These are phyloP conservation scores for Gossypium aridum DNA, from an alignment of 441 rosid species.

Conservation along the genomic window DNA sequence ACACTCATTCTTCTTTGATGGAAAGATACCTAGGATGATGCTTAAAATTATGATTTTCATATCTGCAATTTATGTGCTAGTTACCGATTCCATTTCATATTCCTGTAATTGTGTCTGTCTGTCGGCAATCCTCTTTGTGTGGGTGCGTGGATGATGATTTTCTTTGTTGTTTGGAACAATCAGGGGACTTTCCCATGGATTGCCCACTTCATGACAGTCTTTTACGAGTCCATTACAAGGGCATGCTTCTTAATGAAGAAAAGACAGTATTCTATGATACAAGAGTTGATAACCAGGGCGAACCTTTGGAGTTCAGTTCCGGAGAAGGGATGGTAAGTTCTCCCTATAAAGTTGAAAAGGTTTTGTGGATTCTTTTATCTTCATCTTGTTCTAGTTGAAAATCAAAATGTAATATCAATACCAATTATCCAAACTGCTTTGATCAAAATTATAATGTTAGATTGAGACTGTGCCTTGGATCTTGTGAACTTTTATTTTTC, in stretches of 20 bases:
- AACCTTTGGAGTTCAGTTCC: conserved; percentile 89
- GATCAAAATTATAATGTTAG: neutral
- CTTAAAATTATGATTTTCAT: neutral
- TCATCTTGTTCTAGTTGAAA: neutral
- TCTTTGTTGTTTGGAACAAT: conserved; percentile 7
- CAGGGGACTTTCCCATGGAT: conserved; percentile 98
- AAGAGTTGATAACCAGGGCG: conserved; percentile 62
- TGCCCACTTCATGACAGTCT: conserved; percentile 98
- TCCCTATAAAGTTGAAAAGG: conserved; percentile 1
- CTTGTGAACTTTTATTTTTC: conserved; percentile 4
- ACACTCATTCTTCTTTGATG: neutral
- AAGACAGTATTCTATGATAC: conserved; percentile 77
- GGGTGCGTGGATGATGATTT: conserved; percentile 7
- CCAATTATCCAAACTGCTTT: neutral
- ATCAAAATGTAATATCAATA: neutral
- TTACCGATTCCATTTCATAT: neutral
- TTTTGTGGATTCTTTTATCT: neutral
- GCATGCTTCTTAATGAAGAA: conserved; percentile 77
- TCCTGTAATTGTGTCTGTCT: neutral
- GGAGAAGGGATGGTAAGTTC: conserved; percentile 90
- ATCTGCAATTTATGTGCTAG: neutral
- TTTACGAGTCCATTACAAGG: conserved; percentile 77
- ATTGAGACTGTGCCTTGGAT: neutral
- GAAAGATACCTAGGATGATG: neutral
- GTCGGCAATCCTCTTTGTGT: neutral